A percentile compares a stretch with the other conserved stretches of the same genome.
phyloP scores from a whole-genome alignment of 1,284 basidiomycete species.

The Tylopilus sp. region DNA sequence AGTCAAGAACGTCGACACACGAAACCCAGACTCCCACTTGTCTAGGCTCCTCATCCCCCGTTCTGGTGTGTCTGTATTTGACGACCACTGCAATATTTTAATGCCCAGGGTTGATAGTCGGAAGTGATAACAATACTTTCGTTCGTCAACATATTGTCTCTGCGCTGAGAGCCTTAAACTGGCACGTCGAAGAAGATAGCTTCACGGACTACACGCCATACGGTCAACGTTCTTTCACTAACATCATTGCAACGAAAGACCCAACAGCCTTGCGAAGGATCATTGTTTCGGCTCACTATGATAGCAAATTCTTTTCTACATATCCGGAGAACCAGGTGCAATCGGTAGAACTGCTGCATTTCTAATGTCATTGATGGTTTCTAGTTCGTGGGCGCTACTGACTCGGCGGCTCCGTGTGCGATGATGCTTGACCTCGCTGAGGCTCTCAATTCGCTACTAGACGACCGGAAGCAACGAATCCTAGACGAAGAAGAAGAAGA shows the following conservation, averaged over 20 bases:
- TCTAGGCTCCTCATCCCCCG: conserved; percentile 80
- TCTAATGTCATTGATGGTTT: conserved; percentile 6
- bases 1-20: conserved; percentile 58
- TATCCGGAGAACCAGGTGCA: conserved; percentile 70
- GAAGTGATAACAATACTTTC: conserved; percentile 70
- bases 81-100: conserved; percentile 10
- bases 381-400: conserved; percentile 95
- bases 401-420: conserved; percentile 94
- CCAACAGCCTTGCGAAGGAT: conserved; percentile 76
- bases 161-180: conserved; percentile 66
- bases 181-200: conserved; percentile 79
- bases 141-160: conserved; percentile 74
- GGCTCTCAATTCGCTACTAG: conserved; percentile 65
- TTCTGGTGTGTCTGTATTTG: conserved; percentile 50
- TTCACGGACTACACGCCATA: conserved; percentile 83
- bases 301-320: conserved; percentile 84
- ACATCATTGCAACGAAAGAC: conserved; percentile 93
- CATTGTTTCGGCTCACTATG: conserved; percentile 90
- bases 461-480: conserved; percentile 54
- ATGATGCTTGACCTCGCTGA: conserved; percentile 89
- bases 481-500: conserved; percentile 66
- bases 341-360: conserved; percentile 3
- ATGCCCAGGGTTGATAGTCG: conserved; percentile 42
- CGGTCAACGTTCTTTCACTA: conserved; percentile 78
- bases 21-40: conserved; percentile 65